phyloP scores from a whole-genome alignment of 176 grass and related monocot species.

The Poa annua region DNA sequence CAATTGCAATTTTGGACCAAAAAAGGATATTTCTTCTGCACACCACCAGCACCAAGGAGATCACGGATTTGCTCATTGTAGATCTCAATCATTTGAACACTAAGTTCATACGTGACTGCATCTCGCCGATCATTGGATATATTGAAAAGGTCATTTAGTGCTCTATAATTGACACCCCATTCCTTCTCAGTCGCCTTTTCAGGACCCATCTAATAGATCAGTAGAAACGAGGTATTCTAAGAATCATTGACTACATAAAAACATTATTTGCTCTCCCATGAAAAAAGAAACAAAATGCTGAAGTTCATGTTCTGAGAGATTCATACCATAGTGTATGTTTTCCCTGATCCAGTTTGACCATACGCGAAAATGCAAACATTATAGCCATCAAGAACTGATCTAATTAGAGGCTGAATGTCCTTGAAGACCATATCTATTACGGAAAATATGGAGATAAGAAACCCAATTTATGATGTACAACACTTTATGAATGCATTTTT shows the following conservation, averaged over 20 bases:
- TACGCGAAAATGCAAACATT: constrained; percentile 99
- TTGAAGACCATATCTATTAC: constrained; percentile 76
- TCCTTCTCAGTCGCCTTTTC: constrained; percentile 68
- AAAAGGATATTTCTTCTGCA: constrained; percentile 93
- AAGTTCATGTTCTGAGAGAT: constrained; percentile 29
- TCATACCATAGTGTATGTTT: constrained; percentile 96
- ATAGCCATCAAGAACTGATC: constrained; percentile 93
- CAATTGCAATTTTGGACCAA: constrained; percentile 32
- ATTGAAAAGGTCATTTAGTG: constrained; percentile 84
- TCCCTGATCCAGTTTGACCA: constrained; percentile 97
- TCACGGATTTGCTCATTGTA: constrained; percentile 97
- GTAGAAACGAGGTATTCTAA: constrained; percentile 39
- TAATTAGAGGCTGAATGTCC: constrained; percentile 82
- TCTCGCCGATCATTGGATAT: constrained; percentile 67
- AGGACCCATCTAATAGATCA: constrained; percentile 67
- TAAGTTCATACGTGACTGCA: constrained; percentile 69
- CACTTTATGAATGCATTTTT: neutral
- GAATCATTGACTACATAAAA: neutral
- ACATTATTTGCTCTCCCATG: neutral
- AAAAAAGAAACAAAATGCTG: constrained; percentile 29
- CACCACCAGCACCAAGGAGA: constrained; percentile 68
- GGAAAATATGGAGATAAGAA: constrained; percentile 43
- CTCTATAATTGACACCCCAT: constrained; percentile 89
- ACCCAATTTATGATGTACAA: neutral
- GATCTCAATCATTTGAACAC: constrained; percentile 96